Evolutionary conservation across 306 rosid genomes (phyloP).

Genomic region (Vigna trinervia): DNA sequence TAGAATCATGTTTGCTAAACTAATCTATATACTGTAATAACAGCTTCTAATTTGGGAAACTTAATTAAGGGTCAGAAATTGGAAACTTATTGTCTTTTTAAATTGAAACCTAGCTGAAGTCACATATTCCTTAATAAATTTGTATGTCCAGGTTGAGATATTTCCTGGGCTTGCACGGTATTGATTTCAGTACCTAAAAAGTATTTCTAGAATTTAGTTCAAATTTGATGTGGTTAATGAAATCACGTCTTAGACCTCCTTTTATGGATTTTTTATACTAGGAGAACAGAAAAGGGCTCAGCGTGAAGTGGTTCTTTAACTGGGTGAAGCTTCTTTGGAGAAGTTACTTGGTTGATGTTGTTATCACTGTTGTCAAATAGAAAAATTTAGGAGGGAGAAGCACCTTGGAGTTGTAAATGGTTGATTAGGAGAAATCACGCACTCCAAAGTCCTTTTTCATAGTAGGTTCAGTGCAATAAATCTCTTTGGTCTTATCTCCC

Average conservation of each 20-base stretch:
- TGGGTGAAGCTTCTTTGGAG: background rate
- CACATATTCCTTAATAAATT: background rate
- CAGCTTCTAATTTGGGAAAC: conserved; percentile 19
- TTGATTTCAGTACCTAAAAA: conserved; percentile 18
- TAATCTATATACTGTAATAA: conserved; percentile 26
- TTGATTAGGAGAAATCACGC: conserved; percentile 2
- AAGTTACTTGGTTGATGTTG: background rate
- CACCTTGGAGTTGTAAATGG: background rate
- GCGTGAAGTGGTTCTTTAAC: background rate
- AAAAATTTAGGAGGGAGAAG: background rate
- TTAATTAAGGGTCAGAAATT: background rate
- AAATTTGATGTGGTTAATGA: conserved; percentile 6
- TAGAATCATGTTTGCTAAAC: conserved; percentile 18
- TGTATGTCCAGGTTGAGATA: background rate
- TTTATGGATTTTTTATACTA: background rate
- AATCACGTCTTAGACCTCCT: background rate
- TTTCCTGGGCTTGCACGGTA: conserved; percentile 2
- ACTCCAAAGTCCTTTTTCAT: conserved; percentile 2
- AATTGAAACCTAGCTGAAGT: conserved; percentile 20
- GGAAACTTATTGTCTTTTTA: conserved; percentile 19
- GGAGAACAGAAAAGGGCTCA: background rate
- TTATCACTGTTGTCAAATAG: background rate
- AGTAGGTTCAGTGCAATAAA: background rate
- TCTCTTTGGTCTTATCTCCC: background rate
- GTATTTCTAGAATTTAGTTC: conserved; percentile 9